phyloP scores from a whole-genome alignment of 2,329 filamentous ascomycete species.

The Myrmaecium sp. region DNA sequence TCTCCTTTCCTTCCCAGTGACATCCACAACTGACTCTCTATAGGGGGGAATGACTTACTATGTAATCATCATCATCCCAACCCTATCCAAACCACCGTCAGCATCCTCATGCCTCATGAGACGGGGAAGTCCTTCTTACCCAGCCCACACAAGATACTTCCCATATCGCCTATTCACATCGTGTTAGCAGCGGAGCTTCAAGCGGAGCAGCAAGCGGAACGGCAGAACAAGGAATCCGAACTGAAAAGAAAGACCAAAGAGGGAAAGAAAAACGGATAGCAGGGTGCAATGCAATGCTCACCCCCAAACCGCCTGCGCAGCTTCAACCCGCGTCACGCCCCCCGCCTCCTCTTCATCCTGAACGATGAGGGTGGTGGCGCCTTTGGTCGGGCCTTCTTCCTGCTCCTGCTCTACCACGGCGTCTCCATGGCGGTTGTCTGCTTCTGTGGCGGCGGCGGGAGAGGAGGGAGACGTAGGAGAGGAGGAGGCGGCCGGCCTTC shows the following conservation, averaged over 20 bases:
- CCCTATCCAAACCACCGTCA: neutral
- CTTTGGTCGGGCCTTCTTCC: too few species aligned
- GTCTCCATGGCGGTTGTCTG: neutral
- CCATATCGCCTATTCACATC: conserved; percentile 15
- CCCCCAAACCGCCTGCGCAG: conserved; percentile 13
- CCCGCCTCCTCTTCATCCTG: conserved; percentile 5
- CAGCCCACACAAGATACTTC: conserved; percentile 7
- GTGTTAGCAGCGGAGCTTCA: too few species aligned
- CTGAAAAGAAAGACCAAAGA: too few species aligned
- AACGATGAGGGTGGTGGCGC: conserved; percentile 1
- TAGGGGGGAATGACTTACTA: conserved; percentile 4
- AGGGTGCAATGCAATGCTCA: too few species aligned
- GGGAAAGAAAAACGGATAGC: too few species aligned
- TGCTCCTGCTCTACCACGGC: too few species aligned
- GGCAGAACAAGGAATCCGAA: too few species aligned
- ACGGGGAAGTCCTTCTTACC: neutral
- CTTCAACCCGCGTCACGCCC: conserved; percentile 14
- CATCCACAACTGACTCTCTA: neutral
- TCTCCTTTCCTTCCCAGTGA: too few species aligned
- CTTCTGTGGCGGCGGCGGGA: neutral
- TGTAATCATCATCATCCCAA: conserved; percentile 6
- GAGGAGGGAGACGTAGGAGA: neutral
- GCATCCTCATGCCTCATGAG: neutral
- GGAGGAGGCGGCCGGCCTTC: neutral
- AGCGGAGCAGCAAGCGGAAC: too few species aligned